Base-by-base conservation (phyloP, 2,329 filamentous ascomycete species). In the Ophiostoma quercus region DNA sequence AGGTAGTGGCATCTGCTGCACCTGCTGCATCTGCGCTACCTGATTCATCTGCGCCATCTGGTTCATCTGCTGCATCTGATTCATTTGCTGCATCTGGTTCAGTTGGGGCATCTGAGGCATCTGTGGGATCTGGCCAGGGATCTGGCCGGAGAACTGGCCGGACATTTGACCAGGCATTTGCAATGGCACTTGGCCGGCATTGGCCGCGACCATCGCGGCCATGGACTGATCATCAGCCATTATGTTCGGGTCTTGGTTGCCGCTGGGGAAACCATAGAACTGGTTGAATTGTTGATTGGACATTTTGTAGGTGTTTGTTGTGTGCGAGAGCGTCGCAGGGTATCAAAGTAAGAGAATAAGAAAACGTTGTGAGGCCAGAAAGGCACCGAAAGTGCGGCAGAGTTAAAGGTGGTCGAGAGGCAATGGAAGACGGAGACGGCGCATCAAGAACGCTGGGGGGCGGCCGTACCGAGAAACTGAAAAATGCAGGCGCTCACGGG, bases 191-290 rank as follows among this genome's bases (percentile, higher is more conserved):
- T 65, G 62, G 62, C 34, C 16, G 32, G 19, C 62, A n/a, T 16
- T 32, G 4, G 29, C 41, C 22, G 68, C 60, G 3, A 74, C 74
- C 72, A 79, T 71, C 41, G 71, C 67, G 70, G 72, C 73, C 72
- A 77, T 74, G 74, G 51, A 54, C 37, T 66, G 60, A 22, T 68
- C 69, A 37, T 69, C 68, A 22, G n/a, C 29, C 67, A 67, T 51
- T 51, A 71, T 66, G 63, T 29, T 19, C 22, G 22, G 37, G 7
- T 68, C 51, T 11, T 14, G 54, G 29, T 60, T 22, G 67, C 37
- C 37, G n/a, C 19, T 51, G 62, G 62, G 54, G 66, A 70, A 75
- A 60, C 63, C 70, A 60, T 72, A 75, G 66, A 74, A 71, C 14
- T 71, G 72, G 71, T 66, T 67, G 60, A 68, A 65, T 9, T 39